phyloP scores from a whole-genome alignment of 768 basidiomycete genomes.

The Russula compacta region DNA sequence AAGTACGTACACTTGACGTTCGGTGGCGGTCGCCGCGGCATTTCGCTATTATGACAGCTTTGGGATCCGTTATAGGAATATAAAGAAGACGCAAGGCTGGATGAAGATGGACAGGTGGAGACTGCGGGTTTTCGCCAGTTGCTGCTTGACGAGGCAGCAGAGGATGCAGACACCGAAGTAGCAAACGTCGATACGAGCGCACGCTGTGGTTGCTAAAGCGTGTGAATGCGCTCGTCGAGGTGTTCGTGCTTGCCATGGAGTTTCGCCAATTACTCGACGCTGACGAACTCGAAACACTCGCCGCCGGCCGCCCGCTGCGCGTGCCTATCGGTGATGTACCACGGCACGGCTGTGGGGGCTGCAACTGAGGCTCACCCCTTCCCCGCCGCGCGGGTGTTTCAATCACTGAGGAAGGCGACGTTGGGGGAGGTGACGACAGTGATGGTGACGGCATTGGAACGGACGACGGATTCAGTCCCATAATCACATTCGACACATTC shows the following conservation, averaged over 20 bases:
- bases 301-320: slow-evolving; percentile 42
- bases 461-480: slow-evolving; percentile 49
- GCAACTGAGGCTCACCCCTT: background rate
- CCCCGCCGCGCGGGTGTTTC: background rate
- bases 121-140: slow-evolving; percentile 49
- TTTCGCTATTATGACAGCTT: background rate
- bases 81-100: slow-evolving; percentile 5
- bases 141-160: slow-evolving; percentile 48
- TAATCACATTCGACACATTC: slow-evolving; percentile 69
- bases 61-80: slow-evolving; percentile 4
- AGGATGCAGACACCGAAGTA: slow-evolving; percentile 70
- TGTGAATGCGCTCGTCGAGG: slow-evolving; percentile 66
- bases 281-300: slow-evolving; percentile 54
- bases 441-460: slow-evolving; percentile 3
- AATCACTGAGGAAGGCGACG: background rate
- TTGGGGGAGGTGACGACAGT: background rate
- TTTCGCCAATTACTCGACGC: slow-evolving; percentile 70
- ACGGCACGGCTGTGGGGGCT: slow-evolving; percentile 16
- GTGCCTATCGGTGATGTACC: slow-evolving; percentile 45
- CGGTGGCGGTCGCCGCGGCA: slow-evolving; percentile 25
- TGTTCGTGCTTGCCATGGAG: slow-evolving; percentile 62
- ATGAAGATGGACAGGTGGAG: background rate
- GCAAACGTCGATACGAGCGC: slow-evolving; percentile 73
- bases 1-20: slow-evolving; percentile 72
- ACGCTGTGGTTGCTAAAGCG: slow-evolving; percentile 63